These are phyloP conservation scores for Blumeria graminis DNA, from an alignment of 2,329 filamentous ascomycete species.

Conservation along the genomic window DNA sequence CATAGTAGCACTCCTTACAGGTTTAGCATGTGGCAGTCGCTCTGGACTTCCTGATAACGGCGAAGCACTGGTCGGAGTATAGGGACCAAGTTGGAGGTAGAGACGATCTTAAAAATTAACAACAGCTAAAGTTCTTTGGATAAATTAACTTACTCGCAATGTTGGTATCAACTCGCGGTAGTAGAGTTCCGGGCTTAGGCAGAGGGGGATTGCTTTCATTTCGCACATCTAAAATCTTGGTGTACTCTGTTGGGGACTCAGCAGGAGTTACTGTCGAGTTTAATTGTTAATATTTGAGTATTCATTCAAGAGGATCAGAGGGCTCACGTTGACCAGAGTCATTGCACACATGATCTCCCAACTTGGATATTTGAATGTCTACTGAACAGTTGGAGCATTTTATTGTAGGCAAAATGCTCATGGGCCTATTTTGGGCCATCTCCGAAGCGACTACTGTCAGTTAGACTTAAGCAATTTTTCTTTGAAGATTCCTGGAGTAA, in stretches of 20 bases:
- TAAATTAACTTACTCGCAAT: slow-evolving; percentile 23
- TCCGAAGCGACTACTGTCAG: no score
- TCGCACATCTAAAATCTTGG: slow-evolving; percentile 8
- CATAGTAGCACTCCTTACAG: slow-evolving; percentile 17
- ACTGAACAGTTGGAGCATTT: slow-evolving; percentile 64
- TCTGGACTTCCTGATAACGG: slow-evolving; percentile 25
- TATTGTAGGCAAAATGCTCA: slow-evolving; percentile 54
- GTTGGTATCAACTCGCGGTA: slow-evolving; percentile 25
- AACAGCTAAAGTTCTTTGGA: background rate
- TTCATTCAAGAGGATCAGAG: background rate
- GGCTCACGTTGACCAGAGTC: slow-evolving; percentile 21
- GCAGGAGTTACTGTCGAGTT: slow-evolving; percentile 12
- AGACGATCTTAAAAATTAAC: slow-evolving; percentile 22
- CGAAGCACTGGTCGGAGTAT: slow-evolving; percentile 38
- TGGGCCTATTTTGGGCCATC: slow-evolving; percentile 18
- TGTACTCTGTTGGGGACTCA: slow-evolving; percentile 10
- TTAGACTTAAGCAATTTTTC: no score
- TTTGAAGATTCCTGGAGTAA: no score
- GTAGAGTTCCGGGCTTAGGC: slow-evolving; percentile 18
- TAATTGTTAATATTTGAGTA: slow-evolving; percentile 3
- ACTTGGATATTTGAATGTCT: slow-evolving; percentile 60
- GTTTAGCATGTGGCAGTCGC: slow-evolving; percentile 28
- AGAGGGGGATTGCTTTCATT: slow-evolving; percentile 9
- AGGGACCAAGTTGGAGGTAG: slow-evolving; percentile 29
- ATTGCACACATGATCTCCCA: slow-evolving; percentile 64